Conservation (phyloP, 495 filamentous ascomycete genomes). For the Xylaria sp. region DNA sequence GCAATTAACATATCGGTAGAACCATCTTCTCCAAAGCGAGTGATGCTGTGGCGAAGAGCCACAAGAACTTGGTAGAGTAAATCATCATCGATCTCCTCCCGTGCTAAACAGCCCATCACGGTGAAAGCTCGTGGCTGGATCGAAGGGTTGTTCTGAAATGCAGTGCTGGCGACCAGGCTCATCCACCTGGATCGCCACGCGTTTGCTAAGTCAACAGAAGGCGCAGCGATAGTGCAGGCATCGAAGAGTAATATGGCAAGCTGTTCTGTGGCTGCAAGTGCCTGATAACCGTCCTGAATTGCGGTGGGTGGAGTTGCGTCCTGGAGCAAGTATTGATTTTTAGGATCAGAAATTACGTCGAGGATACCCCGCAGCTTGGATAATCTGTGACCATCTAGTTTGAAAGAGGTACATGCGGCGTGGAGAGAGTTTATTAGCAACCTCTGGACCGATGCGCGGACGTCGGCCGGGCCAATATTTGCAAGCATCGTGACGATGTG, state of each 20-base stretch:
- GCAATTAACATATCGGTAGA: slow-evolving; percentile 71
- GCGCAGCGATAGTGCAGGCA: slow-evolving; percentile 66
- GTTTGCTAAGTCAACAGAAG: slow-evolving; percentile 68
- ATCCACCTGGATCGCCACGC: slow-evolving; percentile 75
- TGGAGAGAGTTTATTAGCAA: slow-evolving; percentile 69
- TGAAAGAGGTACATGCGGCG: slow-evolving; percentile 68
- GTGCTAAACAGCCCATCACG: slow-evolving; percentile 71
- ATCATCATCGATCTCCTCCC: slow-evolving; percentile 72
- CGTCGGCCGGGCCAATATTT: slow-evolving; percentile 62
- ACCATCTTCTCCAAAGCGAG: slow-evolving; percentile 63
- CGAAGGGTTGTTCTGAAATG: slow-evolving; percentile 73
- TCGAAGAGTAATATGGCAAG: slow-evolving; percentile 64
- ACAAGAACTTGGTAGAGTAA: slow-evolving; percentile 73
- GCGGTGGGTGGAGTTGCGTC: slow-evolving; percentile 55
- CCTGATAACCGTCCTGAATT: slow-evolving; percentile 53
- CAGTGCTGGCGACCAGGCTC: slow-evolving; percentile 71
- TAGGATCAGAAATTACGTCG: slow-evolving; percentile 61
- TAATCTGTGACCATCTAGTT: slow-evolving; percentile 60
- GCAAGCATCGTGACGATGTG: slow-evolving; percentile 72
- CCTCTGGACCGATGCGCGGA: slow-evolving; percentile 63
- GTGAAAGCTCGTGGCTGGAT: slow-evolving; percentile 72
- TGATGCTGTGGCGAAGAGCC: slow-evolving; percentile 64
- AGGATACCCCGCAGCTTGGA: slow-evolving; percentile 61
- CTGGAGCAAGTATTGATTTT: slow-evolving; percentile 52
- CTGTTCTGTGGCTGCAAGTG: slow-evolving; percentile 59